phyloP scores from a whole-genome alignment of 176 grass and related monocot genomes.

The Oryza australiensis region DNA sequence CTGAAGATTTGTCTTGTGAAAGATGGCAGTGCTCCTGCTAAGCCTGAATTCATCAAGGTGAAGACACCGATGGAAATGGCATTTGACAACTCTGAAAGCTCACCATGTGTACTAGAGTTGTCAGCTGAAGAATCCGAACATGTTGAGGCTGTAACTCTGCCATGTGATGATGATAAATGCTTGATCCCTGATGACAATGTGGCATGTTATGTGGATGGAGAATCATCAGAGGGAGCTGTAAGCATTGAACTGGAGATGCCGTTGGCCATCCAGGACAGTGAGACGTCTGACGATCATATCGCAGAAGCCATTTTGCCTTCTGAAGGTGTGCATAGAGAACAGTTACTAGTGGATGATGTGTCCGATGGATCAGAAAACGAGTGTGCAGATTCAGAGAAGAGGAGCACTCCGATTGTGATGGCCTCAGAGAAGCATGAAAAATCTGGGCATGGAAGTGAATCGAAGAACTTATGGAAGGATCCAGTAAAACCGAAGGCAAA shows the following conservation, averaged over 20 bases:
- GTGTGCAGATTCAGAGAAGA: constrained; percentile 20
- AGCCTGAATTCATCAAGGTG: constrained; percentile 9
- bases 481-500: constrained; percentile 24
- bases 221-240: constrained; percentile 50
- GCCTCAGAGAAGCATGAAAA: background rate
- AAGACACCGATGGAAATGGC: constrained; percentile 33
- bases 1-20: constrained; percentile 33
- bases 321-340: background rate
- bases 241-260: constrained; percentile 60
- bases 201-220: constrained; percentile 5
- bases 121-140: constrained; percentile 26
- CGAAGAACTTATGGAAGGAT: background rate
- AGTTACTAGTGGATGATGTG: background rate
- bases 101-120: constrained; percentile 8
- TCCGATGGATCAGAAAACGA: constrained; percentile 1
- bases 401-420: background rate
- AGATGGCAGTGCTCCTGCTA: constrained; percentile 32
- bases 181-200: constrained; percentile 16
- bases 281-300: constrained; percentile 36
- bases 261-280: constrained; percentile 41
- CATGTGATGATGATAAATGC: background rate
- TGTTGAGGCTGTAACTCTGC: background rate
- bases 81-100: constrained; percentile 37
- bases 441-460: background rate
- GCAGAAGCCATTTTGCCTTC: background rate